phyloP scores from a whole-genome alignment of 257 asterid species.

The Gynochthodes officinalis region DNA sequence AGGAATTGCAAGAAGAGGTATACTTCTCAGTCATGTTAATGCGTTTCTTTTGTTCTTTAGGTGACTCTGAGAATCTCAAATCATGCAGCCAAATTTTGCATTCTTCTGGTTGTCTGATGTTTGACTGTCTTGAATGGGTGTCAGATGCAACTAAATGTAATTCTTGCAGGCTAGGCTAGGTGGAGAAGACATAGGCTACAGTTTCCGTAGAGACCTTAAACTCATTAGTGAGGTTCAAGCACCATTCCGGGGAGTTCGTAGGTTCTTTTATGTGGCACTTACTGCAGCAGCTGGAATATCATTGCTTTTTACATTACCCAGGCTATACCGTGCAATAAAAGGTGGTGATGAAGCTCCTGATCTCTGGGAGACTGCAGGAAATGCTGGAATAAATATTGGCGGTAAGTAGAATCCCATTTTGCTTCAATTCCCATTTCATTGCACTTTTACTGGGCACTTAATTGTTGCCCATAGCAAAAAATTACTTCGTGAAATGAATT shows the following conservation, averaged over 20 bases:
- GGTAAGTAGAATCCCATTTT: slow-evolving; percentile 42
- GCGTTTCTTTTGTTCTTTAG: not conserved
- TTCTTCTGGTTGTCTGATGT: not conserved
- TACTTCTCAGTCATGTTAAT: slow-evolving; percentile 20
- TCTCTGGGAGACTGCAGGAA: slow-evolving; percentile 57
- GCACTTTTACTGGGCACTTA: not conserved
- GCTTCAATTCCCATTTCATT: not conserved
- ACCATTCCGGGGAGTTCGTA: slow-evolving; percentile 90
- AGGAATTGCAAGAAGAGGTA: slow-evolving; percentile 96
- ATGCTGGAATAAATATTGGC: slow-evolving; percentile 73
- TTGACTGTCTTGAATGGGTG: not conserved
- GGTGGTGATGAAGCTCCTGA: slow-evolving; percentile 92
- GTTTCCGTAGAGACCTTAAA: slow-evolving; percentile 94
- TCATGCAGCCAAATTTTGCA: not conserved
- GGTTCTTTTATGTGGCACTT: slow-evolving; percentile 82
- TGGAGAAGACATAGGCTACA: slow-evolving; percentile 88
- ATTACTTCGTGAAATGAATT: slow-evolving; percentile 32
- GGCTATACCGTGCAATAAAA: slow-evolving; percentile 58
- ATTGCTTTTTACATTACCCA: slow-evolving; percentile 66
- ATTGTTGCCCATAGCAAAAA: not conserved
- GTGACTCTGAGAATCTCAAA: not conserved
- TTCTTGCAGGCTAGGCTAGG: slow-evolving; percentile 74
- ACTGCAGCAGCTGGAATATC: slow-evolving; percentile 94
- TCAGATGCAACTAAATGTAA: slow-evolving; percentile 7
- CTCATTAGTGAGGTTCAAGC: slow-evolving; percentile 99